Evolutionary conservation across 306 rosid genomes (phyloP).

Genomic region (Oemleria cerasiformis): DNA sequence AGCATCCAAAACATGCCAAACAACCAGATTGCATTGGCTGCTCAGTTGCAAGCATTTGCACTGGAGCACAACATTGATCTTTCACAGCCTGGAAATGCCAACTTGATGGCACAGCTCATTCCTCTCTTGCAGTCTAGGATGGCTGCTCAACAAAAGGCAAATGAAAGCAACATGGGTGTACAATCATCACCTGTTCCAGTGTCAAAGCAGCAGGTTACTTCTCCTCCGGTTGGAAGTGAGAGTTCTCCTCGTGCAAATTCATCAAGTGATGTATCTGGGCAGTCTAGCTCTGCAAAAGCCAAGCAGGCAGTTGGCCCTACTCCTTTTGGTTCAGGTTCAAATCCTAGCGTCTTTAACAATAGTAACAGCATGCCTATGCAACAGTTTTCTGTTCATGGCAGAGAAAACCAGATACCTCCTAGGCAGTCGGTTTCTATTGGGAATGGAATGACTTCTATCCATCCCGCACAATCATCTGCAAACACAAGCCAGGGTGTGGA

Average conservation of each 20-base stretch:
- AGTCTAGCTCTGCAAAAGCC: constrained; percentile 60
- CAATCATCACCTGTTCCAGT: constrained; percentile 62
- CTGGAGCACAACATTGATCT: constrained; percentile 76
- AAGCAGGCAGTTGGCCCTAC: constrained; percentile 62
- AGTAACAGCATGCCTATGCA: constrained; percentile 43
- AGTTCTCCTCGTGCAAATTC: constrained; percentile 73
- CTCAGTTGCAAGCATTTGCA: constrained; percentile 83
- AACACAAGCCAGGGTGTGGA: constrained; percentile 50
- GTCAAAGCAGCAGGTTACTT: constrained; percentile 71
- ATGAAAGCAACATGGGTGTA: constrained; percentile 51
- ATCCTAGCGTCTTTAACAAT: constrained; percentile 45
- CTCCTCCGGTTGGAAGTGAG: constrained; percentile 66
- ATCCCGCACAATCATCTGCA: constrained; percentile 54
- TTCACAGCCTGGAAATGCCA: constrained; percentile 71
- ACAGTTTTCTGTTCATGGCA: constrained; percentile 70
- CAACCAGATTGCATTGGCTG: constrained; percentile 62
- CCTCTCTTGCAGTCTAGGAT: constrained; percentile 74
- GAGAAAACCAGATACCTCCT: constrained; percentile 67
- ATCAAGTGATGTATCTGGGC: constrained; percentile 66
- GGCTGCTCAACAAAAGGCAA: constrained; percentile 60
- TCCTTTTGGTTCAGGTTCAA: constrained; percentile 53
- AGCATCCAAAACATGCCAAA: constrained; percentile 50
- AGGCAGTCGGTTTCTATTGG: constrained; percentile 51
- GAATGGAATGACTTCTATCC: constrained; percentile 68
- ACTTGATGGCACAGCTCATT: constrained; percentile 65